Percentiles rank a stretch among this genome's conserved stretches.
Conservation (phyloP, 176 grass and related monocot genomes). For the Pharus latifolius region DNA sequence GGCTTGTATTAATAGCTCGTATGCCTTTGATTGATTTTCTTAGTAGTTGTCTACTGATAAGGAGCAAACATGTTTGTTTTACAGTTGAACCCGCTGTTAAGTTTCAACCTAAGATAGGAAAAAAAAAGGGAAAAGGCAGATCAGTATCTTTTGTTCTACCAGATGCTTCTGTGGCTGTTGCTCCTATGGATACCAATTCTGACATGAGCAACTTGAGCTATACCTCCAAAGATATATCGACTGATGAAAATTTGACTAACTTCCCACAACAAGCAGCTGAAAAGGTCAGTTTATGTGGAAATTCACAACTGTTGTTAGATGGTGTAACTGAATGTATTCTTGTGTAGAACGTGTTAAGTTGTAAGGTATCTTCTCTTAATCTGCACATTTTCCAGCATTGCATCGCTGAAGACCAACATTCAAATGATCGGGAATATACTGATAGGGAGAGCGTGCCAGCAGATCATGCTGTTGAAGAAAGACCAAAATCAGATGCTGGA, state of each 20-base stretch:
- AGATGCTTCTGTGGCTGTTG: conserved; percentile 2
- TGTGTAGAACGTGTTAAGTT: neutral
- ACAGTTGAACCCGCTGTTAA: conserved; percentile 18
- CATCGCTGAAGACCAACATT: conserved; percentile 7
- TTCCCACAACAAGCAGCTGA: conserved; percentile 1
- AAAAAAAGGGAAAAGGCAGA: conserved; percentile 30
- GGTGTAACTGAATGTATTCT: neutral
- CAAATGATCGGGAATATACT: conserved; percentile 9
- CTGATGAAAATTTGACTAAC: conserved; percentile 21
- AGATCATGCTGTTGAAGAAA: conserved; percentile 20
- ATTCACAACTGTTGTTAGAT: neutral
- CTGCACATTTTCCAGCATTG: conserved; percentile 7
- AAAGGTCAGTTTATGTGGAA: conserved; percentile 10
- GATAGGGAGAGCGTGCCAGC: neutral
- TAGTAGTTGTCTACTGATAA: conserved; percentile 9
- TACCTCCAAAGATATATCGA: neutral
- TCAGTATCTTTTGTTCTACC: conserved; percentile 44
- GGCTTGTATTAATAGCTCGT: neutral
- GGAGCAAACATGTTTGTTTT: neutral
- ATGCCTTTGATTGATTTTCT: neutral
- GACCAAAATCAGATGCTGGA: conserved; percentile 15
- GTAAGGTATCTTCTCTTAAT: neutral
- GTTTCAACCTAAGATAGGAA: conserved; percentile 18
- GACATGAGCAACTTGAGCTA: neutral
- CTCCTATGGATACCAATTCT: conserved; percentile 14